Conservation (phyloP, 1,284 basidiomycete genomes). For the Cryptococcus sp. region DNA sequence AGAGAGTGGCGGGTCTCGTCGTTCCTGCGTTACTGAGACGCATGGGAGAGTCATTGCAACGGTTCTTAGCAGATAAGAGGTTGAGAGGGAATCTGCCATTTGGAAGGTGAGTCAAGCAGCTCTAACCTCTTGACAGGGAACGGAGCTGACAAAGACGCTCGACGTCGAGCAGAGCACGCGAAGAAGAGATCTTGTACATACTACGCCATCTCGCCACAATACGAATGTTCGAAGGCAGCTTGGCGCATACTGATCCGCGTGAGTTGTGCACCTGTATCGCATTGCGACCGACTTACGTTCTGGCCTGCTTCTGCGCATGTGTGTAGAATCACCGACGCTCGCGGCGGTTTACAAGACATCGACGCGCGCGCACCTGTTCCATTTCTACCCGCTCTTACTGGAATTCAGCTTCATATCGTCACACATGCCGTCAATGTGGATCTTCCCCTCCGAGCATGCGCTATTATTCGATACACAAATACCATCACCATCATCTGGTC, state of each 20-base stretch:
- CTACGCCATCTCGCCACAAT: conserved; percentile 72
- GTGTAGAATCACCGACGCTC: conserved; percentile 56
- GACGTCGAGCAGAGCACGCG: conserved; percentile 64
- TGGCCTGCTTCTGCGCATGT: neutral
- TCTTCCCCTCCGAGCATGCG: conserved; percentile 49
- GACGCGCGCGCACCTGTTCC: conserved; percentile 75
- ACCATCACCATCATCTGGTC: neutral
- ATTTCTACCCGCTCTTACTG: conserved; percentile 74
- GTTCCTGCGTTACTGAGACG: conserved; percentile 72
- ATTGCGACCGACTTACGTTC: neutral
- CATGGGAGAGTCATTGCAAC: conserved; percentile 66
- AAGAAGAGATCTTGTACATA: conserved; percentile 86
- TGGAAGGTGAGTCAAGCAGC: conserved; percentile 62
- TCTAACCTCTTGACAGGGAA: conserved; percentile 4
- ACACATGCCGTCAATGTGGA: conserved; percentile 69
- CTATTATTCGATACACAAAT: conserved; percentile 25
- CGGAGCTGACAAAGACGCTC: neutral
- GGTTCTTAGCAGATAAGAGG: conserved; percentile 78
- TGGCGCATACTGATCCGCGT: conserved; percentile 8
- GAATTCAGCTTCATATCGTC: conserved; percentile 72
- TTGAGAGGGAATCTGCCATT: conserved; percentile 82
- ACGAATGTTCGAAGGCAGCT: conserved; percentile 36
- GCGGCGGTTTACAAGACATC: conserved; percentile 63
- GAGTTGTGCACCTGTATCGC: neutral
- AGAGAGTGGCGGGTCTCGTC: conserved; percentile 64